Evolutionary conservation across 2,329 filamentous ascomycete species (phyloP).

Genomic region (Stachybotrys echinatus): DNA sequence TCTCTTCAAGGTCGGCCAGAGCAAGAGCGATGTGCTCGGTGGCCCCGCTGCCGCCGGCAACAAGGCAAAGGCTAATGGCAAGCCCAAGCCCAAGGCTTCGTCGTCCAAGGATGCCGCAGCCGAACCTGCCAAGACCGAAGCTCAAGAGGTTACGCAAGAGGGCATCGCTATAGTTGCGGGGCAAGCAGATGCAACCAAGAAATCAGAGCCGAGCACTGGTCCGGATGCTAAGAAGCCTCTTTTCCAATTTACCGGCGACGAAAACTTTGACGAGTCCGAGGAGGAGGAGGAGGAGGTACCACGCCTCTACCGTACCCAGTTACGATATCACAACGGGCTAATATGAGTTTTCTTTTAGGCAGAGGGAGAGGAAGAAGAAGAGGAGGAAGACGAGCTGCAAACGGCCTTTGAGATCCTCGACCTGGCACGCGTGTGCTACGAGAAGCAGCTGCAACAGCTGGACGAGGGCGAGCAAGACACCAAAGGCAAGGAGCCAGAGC

Average conservation of each 20-base stretch:
- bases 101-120: conserved; percentile 27
- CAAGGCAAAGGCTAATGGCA: conserved; percentile 36
- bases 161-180: conserved; percentile 38
- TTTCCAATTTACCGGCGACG: conserved; percentile 91
- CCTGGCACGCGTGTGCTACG: conserved; percentile 63
- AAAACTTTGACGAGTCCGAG: conserved; percentile 84
- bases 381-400: conserved; percentile 68
- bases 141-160: conserved; percentile 40
- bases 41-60: conserved; percentile 63
- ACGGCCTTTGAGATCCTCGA: conserved; percentile 83
- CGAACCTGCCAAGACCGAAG: conserved; percentile 28
- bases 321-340: background rate
- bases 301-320: background rate
- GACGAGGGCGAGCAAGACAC: conserved; percentile 27
- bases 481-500: conserved; percentile 37
- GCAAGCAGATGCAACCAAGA: conserved; percentile 35
- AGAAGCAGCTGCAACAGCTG: conserved; percentile 44
- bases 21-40: conserved; percentile 90
- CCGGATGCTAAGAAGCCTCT: conserved; percentile 60
- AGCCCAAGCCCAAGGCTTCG: conserved; percentile 19
- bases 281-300: conserved; percentile 54
- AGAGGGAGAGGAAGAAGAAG: conserved; percentile 38
- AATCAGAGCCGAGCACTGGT: conserved; percentile 28
- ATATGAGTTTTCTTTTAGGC: background rate
- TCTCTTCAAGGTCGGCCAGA: conserved; percentile 88